Conservation (phyloP, 805 yeast species). For the Hyphopichia homilentoma region DNA sequence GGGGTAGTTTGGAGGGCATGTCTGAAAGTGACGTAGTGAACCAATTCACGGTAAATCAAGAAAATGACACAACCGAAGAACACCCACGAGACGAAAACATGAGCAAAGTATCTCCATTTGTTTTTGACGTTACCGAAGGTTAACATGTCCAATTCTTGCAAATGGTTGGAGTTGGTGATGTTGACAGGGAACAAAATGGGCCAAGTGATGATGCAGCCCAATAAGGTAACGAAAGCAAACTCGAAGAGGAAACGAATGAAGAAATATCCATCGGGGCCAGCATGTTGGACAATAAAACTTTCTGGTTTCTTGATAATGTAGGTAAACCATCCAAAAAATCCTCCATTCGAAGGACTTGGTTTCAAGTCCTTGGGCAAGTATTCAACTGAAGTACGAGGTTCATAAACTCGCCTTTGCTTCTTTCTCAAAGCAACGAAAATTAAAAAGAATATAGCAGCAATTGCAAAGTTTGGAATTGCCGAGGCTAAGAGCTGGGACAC, state of each 20-base stretch:
- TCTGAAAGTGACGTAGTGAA: conserved; percentile 66
- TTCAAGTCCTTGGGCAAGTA: conserved; percentile 43
- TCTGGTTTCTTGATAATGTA: conserved; percentile 53
- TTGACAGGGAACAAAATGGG: conserved; percentile 72
- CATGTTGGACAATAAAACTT: conserved; percentile 59
- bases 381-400: conserved; percentile 46
- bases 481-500: conserved; percentile 50
- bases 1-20: conserved; percentile 75
- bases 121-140: conserved; percentile 60
- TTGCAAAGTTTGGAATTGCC: conserved; percentile 41
- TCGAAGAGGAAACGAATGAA: conserved; percentile 62
- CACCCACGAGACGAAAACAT: conserved; percentile 71
- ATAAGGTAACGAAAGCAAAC: conserved; percentile 47
- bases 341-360: conserved; percentile 42
- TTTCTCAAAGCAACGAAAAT: conserved; percentile 41
- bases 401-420: conserved; percentile 46
- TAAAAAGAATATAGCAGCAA: conserved; percentile 37
- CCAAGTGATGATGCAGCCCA: conserved; percentile 55
- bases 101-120: conserved; percentile 68
- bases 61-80: conserved; percentile 64
- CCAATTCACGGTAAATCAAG: conserved; percentile 69
- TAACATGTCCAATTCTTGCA: conserved; percentile 60
- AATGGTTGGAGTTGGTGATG: conserved; percentile 60
- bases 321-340: conserved; percentile 53
- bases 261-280: conserved; percentile 76